These are phyloP conservation scores for Mariannaea sp. DNA, from an alignment of 2,329 filamentous ascomycete species.

Conservation along the genomic window DNA sequence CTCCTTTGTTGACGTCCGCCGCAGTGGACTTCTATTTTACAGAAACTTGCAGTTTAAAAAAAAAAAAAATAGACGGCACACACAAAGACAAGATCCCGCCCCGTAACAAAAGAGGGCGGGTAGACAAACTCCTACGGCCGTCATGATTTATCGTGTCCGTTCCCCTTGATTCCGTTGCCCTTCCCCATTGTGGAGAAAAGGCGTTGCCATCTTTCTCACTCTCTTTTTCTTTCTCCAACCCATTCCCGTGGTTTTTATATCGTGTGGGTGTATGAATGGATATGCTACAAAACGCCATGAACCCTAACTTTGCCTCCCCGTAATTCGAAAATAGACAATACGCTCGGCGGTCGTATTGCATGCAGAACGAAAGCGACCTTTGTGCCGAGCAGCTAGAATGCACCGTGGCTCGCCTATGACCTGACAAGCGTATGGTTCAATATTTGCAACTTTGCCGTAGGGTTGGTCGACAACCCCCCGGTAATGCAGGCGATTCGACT, in stretches of 20 bases:
- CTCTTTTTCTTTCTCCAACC: constrained; percentile 4
- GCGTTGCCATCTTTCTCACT: not conserved
- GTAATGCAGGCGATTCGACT: constrained; percentile 42
- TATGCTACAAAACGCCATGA: constrained; percentile 37
- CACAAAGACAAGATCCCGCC: not conserved
- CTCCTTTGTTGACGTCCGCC: not conserved
- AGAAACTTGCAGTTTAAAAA: constrained; percentile 1
- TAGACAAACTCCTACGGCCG: constrained; percentile 3
- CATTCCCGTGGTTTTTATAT: constrained; percentile 8
- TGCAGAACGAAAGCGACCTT: constrained; percentile 3
- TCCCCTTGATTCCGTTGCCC: not conserved
- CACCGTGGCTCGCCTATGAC: constrained; percentile 15
- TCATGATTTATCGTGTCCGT: constrained; percentile 10
- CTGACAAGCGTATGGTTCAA: constrained; percentile 26
- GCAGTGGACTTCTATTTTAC: constrained; percentile 14
- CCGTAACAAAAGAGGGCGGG: not conserved
- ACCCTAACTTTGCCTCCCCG: constrained; percentile 29
- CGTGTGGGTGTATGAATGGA: constrained; percentile 11
- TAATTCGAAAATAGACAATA: constrained; percentile 28
- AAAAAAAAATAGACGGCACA: constrained; percentile 3
- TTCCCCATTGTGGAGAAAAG: not conserved
- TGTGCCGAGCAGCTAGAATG: constrained; percentile 2
- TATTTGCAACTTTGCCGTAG: constrained; percentile 11
- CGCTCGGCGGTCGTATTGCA: constrained; percentile 14
- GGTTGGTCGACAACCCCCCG: constrained; percentile 16